phyloP scores from a whole-genome alignment of 2,329 filamentous ascomycete species.

The Cladorrhinum sp. region DNA sequence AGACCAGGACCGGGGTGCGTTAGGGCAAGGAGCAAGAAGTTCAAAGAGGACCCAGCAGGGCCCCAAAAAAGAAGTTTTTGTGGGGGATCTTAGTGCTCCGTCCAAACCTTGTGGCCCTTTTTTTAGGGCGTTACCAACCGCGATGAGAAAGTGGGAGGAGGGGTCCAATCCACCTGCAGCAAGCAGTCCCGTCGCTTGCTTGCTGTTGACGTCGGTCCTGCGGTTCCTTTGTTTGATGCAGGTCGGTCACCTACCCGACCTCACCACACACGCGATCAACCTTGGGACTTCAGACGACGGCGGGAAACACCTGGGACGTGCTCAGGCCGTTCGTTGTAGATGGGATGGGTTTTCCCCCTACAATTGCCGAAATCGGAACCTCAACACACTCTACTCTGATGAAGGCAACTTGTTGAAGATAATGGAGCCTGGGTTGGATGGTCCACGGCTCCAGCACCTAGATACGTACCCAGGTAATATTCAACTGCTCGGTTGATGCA shows the following conservation, averaged over 20 bases:
- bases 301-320: background rate
- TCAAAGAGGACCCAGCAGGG: slow-evolving; percentile 10
- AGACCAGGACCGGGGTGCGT: slow-evolving; percentile 14
- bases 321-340: background rate
- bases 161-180: background rate
- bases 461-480: background rate
- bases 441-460: background rate
- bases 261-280: slow-evolving; percentile 6
- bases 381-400: background rate
- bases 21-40: slow-evolving; percentile 14
- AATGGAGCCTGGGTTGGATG: background rate
- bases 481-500: slow-evolving; percentile 1
- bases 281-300: slow-evolving; percentile 3
- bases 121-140: slow-evolving; percentile 16
- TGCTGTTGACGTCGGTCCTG: slow-evolving; percentile 1
- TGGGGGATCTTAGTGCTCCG: slow-evolving; percentile 18
- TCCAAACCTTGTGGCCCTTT: slow-evolving; percentile 8
- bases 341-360: background rate
- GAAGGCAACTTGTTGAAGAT: background rate
- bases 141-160: background rate
- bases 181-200: background rate
- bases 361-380: background rate
- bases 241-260: background rate
- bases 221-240: background rate
- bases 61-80: slow-evolving; percentile 24